Conservation (phyloP, 306 rosid species). For the Ziziphus jujuba region DNA sequence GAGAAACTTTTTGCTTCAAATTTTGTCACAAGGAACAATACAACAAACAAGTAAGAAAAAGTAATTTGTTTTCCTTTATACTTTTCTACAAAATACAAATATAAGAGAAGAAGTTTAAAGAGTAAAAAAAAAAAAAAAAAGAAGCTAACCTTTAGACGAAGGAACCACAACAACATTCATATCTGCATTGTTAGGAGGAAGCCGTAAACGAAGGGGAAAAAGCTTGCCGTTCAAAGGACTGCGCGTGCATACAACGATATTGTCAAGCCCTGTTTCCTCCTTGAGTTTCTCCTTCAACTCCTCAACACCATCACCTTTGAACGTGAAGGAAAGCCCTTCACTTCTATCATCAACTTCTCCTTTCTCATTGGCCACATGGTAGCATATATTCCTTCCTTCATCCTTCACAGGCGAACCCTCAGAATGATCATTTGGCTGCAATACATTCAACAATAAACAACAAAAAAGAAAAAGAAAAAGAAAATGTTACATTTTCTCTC, state of each 20-base stretch:
- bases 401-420: conserved; percentile 32
- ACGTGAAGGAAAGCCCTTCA: conserved; percentile 45
- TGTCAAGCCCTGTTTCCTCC: conserved; percentile 51
- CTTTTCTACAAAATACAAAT: no score
- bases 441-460: not conserved
- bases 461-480: not conserved
- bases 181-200: conserved; percentile 71
- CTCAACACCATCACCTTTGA: conserved; percentile 54
- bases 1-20: no score
- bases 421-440: conserved; percentile 17
- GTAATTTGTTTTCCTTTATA: no score
- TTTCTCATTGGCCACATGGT: conserved; percentile 53
- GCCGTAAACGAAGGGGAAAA: conserved; percentile 73
- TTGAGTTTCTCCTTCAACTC: conserved; percentile 53
- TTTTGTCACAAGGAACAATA: no score
- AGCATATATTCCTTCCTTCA: conserved; percentile 65
- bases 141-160: conserved; percentile 31
- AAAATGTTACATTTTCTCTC: not conserved
- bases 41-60: no score
- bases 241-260: conserved; percentile 63
- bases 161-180: conserved; percentile 77
- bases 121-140: not conserved
- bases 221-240: conserved; percentile 76
- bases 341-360: conserved; percentile 41
- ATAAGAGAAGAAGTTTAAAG: no score